Evolutionary conservation across 805 yeast genomes (phyloP).

Genomic region (Saccharomycopsis capsularis): DNA sequence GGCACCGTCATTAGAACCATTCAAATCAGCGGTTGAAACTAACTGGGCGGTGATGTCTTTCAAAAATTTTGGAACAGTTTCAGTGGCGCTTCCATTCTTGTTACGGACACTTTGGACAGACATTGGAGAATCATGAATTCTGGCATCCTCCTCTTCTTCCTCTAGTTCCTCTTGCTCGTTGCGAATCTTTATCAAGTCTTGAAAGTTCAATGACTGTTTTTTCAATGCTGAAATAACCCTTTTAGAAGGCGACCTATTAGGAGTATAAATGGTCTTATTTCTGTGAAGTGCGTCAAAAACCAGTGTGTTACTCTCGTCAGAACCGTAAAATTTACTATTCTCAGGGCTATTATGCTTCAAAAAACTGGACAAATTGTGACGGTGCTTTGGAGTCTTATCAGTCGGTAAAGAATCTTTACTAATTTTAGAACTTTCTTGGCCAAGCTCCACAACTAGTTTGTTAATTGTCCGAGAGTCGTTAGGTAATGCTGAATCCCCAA

Average conservation of each 20-base stretch:
- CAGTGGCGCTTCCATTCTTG: too few relatives aligned
- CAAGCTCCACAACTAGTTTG: constrained; percentile 24
- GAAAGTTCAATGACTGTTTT: constrained; percentile 3
- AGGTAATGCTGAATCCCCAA: neutral
- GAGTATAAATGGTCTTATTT: neutral
- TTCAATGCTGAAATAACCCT: constrained; percentile 11
- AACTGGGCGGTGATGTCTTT: too few relatives aligned
- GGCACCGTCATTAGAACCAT: too few relatives aligned
- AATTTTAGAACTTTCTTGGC: constrained; percentile 25
- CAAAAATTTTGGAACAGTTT: too few relatives aligned
- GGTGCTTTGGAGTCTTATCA: constrained; percentile 27
- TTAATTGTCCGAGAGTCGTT: constrained; percentile 19
- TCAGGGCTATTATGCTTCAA: neutral
- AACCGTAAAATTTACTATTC: neutral
- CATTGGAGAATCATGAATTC: too few relatives aligned
- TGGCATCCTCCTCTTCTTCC: too few relatives aligned
- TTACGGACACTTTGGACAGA: too few relatives aligned
- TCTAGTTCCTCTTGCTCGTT: neutral
- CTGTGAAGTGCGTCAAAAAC: neutral
- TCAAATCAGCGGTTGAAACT: too few relatives aligned
- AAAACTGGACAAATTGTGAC: neutral
- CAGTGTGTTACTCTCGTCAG: neutral
- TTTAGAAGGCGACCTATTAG: constrained; percentile 17
- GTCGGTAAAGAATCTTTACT: constrained; percentile 26
- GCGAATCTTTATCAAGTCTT: neutral